Conservation (phyloP, 2,329 filamentous ascomycete genomes). For the Myriosclerotinia curreyana region DNA sequence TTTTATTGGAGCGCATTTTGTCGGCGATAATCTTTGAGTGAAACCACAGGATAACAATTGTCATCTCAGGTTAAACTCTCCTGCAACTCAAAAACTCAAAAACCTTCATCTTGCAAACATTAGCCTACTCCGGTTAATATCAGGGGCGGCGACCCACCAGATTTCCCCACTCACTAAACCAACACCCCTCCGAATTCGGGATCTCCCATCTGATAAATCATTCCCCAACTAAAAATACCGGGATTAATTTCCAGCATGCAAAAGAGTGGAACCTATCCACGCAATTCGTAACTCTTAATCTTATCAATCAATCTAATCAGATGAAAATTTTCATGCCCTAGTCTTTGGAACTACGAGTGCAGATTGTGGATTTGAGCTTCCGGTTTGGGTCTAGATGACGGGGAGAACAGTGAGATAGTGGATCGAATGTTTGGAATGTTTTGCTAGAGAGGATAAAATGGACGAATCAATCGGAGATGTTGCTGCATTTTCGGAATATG, state of each 20-base stretch:
- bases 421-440: background rate
- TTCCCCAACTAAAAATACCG: background rate
- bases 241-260: background rate
- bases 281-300: constrained; percentile 8
- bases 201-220: constrained; percentile 11
- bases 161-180: constrained; percentile 16
- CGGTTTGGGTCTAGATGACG: background rate
- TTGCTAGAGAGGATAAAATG: background rate
- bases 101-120: too few species aligned
- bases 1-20: constrained; percentile 28
- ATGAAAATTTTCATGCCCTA: constrained; percentile 16
- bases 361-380: background rate
- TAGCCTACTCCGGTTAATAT: background rate
- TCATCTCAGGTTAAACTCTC: too few species aligned
- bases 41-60: too few species aligned
- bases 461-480: background rate
- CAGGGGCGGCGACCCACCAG: background rate
- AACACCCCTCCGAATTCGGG: constrained; percentile 12
- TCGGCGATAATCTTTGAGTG: constrained; percentile 26
- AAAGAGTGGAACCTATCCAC: background rate
- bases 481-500: background rate
- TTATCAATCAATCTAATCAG: constrained; percentile 24
- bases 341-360: background rate
- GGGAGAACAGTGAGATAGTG: background rate
- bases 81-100: too few species aligned